Base-by-base conservation (phyloP, 306 rosid species). In the Vachellia collinsii region DNA sequence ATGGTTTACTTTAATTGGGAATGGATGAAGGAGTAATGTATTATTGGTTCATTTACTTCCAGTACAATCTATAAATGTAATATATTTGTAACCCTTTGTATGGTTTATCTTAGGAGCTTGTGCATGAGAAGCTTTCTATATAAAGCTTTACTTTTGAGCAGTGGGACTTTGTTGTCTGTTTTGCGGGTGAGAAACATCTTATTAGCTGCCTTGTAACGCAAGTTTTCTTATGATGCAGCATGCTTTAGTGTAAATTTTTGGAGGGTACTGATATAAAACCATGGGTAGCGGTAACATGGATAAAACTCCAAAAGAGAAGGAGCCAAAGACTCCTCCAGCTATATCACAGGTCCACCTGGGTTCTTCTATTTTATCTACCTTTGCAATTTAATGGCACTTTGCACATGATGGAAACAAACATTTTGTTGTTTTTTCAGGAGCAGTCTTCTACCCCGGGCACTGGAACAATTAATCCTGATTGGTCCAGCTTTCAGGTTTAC, bases 401-500 rank as follows among this genome's bases (percentile, higher is more conserved):
- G 9, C 51, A 17, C 44, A 69, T 41, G 77, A 78, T 37, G 58
- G 54, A 70, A 47, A 6, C 66, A 80, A 63, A 16, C 16, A 6
- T 78, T 38, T 74, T 79, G 41, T 76, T 58, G 41, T 74, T 77
- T 75, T 53, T 53, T n/a, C 94, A 95, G 99, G 99, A 95, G 81
- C 98, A 93, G 77, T 71, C 96, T 85, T 83, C 94, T 0, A 84
- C 97, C 51, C 83, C 96, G 11, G 76, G 83, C 61, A 34, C 93
- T 23, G 94, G 94, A 74, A 50, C 93, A 46, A 84, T 90, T 80
- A 94, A 94, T 89, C 97, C 98, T 76, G 98, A 94, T 54, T 94
- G 98, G 98, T 83, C 98, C 72, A 88, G 92, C 76, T 94, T 91
- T 89, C 98, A 94, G 98, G 98, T 94, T 83, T 80, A 76, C 53